These are phyloP conservation scores for Sarocladium brachiariae DNA, from an alignment of 2,329 filamentous ascomycete genomes.

Conservation along the genomic window DNA sequence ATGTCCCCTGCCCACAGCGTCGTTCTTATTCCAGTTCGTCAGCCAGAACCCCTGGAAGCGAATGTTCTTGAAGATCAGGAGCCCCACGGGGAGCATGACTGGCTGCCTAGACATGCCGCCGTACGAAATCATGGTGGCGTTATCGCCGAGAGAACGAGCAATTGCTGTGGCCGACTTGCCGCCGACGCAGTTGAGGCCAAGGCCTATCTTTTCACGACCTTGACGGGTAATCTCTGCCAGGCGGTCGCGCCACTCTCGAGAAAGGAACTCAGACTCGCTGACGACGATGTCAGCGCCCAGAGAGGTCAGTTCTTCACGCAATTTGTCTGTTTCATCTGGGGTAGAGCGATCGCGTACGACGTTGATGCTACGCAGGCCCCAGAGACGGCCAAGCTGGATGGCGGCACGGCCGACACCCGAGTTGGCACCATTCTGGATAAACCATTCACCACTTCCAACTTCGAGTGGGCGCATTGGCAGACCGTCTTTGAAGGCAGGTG, in stretches of 20 bases:
- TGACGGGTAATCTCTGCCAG: constrained; percentile 62
- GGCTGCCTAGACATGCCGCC: constrained; percentile 92
- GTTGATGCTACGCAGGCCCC: constrained; percentile 89
- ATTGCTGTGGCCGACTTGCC: constrained; percentile 76
- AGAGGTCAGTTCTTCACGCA: constrained; percentile 43
- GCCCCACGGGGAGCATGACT: constrained; percentile 68
- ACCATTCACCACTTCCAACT: constrained; percentile 66
- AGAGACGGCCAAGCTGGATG: constrained; percentile 77
- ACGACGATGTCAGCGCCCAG: constrained; percentile 53
- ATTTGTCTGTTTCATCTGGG: constrained; percentile 53
- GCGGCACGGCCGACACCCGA: constrained; percentile 85
- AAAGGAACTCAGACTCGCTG: constrained; percentile 47
- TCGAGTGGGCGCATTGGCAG: constrained; percentile 39
- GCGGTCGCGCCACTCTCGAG: constrained; percentile 53
- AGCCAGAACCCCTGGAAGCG: constrained; percentile 93
- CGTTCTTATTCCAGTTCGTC: constrained; percentile 74
- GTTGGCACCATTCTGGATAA: constrained; percentile 96
- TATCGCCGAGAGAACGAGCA: constrained; percentile 63
- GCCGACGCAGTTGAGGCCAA: constrained; percentile 91
- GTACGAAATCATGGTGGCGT: constrained; percentile 81
- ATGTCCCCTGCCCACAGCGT: constrained; percentile 65
- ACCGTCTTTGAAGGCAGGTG: constrained; percentile 36
- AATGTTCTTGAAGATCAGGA: constrained; percentile 91
- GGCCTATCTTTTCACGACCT: constrained; percentile 62
- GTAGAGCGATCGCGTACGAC: constrained; percentile 69